Evolutionary conservation across 2,329 filamentous ascomycete genomes (phyloP), one percentile per base, ranked within the genome.

Genomic region (Amauroascus niger): DNA sequence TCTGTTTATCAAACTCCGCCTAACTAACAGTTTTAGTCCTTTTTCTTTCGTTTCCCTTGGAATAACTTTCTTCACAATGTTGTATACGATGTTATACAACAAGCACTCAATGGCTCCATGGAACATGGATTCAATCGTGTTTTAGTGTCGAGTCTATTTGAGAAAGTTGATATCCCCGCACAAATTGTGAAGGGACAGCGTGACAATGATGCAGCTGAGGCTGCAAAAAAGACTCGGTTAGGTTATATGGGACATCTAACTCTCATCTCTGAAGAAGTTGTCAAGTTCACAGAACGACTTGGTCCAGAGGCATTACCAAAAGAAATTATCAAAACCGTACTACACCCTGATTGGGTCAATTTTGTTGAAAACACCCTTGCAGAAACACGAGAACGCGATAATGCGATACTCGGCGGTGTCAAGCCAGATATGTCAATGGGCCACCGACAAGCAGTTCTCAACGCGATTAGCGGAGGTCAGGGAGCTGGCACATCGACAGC

Each of bases 51-150:
- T 56, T 98, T 97, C 65, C 91, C 93, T 1, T 98, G 93, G 93
- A 98, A 98, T 71, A 98, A 98, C 69, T 98, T 98, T 66, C 79
- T 98, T 43, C 93, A 98, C 72, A 98, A 98, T 65, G 93, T 98
- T 41, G 93, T 98, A 46, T 98, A 98, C 67, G 93, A 98, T 68
- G 90, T 98, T 64, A 88, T 98, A 41, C 93, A 98, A 69, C 93
- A 98, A 74, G 93, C 98, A 0, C 97, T 98, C 70, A 98, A 98
- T 66, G 93, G 93, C 7, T 89, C 89, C 0, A 95, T 98, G 87
- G 91, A 97, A 62, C 86, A 89, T 56, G 90, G 93, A 26, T 96
- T 86, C 72, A 98, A 98, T 69, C 84, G 88, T 9, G 84, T 82
- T 46, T 75, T 98, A 49, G 91, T 93, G 11, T 85, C 96, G 56